phyloP scores from a whole-genome alignment of 2,329 filamentous ascomycete genomes.

The Westerdykella aurantiaca region DNA sequence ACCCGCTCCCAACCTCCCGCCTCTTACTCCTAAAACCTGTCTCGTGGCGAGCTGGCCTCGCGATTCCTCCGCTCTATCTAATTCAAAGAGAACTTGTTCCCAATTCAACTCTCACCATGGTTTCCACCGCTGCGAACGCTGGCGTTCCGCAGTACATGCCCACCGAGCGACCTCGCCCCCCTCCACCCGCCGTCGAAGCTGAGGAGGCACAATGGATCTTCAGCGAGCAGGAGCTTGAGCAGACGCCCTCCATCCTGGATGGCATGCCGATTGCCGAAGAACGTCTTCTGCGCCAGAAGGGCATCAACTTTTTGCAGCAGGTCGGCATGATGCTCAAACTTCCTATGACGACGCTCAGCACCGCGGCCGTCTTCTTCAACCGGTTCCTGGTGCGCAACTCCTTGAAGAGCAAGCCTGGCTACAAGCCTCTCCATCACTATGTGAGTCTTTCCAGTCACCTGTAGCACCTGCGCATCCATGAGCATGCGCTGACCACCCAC shows the following conservation, averaged over 20 bases:
- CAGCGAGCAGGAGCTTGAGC: constrained; percentile 71
- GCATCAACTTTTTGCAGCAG: constrained; percentile 93
- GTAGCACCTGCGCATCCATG: too few species aligned
- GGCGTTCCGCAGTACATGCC: constrained; percentile 9
- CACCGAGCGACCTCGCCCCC: constrained; percentile 32
- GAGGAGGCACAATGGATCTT: constrained; percentile 80
- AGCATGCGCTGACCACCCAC: too few species aligned
- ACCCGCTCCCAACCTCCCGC: not conserved
- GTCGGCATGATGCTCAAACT: constrained; percentile 88
- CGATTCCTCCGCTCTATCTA: not conserved
- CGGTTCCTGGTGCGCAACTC: constrained; percentile 89
- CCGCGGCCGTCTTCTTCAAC: constrained; percentile 91
- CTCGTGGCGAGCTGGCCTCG: not conserved
- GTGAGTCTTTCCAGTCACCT: constrained; percentile 22
- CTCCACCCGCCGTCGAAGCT: constrained; percentile 46
- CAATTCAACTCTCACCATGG: constrained; percentile 16
- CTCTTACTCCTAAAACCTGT: not conserved
- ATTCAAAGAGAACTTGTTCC: not conserved
- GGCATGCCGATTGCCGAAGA: constrained; percentile 74
- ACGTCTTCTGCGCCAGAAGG: constrained; percentile 75
- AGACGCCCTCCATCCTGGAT: constrained; percentile 77
- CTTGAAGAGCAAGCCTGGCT: constrained; percentile 64
- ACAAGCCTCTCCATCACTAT: constrained; percentile 78
- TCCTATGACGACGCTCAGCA: constrained; percentile 85
- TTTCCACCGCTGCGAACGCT: constrained; percentile 19